Evolutionary conservation across 1,139 yeast species (phyloP).

Genomic region (Zygosaccharomyces pseudobailii): DNA sequence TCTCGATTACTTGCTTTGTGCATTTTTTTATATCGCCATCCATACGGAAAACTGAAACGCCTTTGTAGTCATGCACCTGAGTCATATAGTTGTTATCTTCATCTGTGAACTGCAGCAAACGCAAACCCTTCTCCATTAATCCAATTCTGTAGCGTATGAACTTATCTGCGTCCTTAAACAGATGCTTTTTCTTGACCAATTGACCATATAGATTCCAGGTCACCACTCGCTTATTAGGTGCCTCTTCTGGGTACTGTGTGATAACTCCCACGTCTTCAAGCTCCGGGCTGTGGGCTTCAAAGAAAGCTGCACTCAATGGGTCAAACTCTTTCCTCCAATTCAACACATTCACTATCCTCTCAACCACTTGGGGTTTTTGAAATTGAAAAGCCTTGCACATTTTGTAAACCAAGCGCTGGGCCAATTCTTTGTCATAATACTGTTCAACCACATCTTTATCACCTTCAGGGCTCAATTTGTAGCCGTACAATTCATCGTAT

Average conservation of each 20-base stretch:
- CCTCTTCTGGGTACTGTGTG: slow-evolving; percentile 43
- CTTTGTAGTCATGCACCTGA: slow-evolving; percentile 82
- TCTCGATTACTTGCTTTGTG: slow-evolving; percentile 61
- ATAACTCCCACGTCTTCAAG: slow-evolving; percentile 63
- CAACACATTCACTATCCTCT: slow-evolving; percentile 54
- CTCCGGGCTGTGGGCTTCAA: slow-evolving; percentile 56
- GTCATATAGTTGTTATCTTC: slow-evolving; percentile 54
- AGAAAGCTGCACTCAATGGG: slow-evolving; percentile 74
- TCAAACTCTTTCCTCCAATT: slow-evolving; percentile 75
- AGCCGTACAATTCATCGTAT: slow-evolving; percentile 77
- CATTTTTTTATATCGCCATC: slow-evolving; percentile 69
- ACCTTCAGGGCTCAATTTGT: slow-evolving; percentile 47
- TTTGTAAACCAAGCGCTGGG: slow-evolving; percentile 58
- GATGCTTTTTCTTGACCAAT: slow-evolving; percentile 45
- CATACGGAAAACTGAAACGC: slow-evolving; percentile 67
- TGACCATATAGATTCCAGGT: slow-evolving; percentile 90
- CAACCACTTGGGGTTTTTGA: slow-evolving; percentile 45
- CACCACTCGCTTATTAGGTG: slow-evolving; percentile 47
- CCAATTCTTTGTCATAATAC: slow-evolving; percentile 43
- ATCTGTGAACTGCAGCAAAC: slow-evolving; percentile 52
- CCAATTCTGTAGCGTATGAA: slow-evolving; percentile 87
- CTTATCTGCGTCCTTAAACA: slow-evolving; percentile 58
- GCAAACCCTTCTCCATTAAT: slow-evolving; percentile 76
- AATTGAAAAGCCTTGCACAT: slow-evolving; percentile 65
- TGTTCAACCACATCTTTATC: slow-evolving; percentile 32